phyloP scores from a whole-genome alignment of 1,284 basidiomycete genomes.

The Bondarzewia mesenterica region DNA sequence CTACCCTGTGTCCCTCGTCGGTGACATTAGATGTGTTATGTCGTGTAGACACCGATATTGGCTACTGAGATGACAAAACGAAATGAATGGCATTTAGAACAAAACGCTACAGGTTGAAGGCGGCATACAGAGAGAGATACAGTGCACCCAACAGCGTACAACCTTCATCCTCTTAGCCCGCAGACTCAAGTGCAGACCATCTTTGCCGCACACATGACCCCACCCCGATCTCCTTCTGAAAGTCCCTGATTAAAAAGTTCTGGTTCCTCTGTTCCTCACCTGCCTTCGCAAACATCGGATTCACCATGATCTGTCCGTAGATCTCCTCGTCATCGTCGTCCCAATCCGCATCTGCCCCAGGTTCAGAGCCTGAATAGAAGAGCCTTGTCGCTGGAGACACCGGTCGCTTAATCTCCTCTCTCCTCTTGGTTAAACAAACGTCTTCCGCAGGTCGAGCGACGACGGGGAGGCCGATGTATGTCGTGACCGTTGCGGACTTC shows the following conservation, averaged over 20 bases:
- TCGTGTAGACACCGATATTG: not conserved
- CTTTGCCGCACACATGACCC: not conserved
- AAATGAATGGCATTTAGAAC: not conserved
- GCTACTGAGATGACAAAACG: not conserved
- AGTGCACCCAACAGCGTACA: too few species aligned
- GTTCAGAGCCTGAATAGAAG: conserved; percentile 8
- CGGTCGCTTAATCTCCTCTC: not conserved
- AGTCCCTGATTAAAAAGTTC: not conserved
- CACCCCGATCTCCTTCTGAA: not conserved
- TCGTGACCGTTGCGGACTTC: conserved; percentile 7
- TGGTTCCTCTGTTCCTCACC: not conserved
- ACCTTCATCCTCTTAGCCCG: too few species aligned
- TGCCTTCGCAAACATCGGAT: conserved; percentile 9
- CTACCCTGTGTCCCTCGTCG: not conserved
- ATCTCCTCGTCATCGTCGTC: conserved; percentile 15
- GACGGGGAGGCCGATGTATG: conserved; percentile 12
- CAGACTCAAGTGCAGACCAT: not conserved
- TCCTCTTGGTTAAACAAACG: not conserved
- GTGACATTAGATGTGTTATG: not conserved
- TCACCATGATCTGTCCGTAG: conserved; percentile 14
- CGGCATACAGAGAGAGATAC: not conserved
- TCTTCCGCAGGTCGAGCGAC: conserved; percentile 8
- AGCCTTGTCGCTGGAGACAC: conserved; percentile 2
- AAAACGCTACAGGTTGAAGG: not conserved
- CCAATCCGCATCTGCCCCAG: conserved; percentile 1